These are phyloP conservation scores for Zopfia rhizophila DNA, from an alignment of 2,329 filamentous ascomycete genomes.

Conservation along the genomic window DNA sequence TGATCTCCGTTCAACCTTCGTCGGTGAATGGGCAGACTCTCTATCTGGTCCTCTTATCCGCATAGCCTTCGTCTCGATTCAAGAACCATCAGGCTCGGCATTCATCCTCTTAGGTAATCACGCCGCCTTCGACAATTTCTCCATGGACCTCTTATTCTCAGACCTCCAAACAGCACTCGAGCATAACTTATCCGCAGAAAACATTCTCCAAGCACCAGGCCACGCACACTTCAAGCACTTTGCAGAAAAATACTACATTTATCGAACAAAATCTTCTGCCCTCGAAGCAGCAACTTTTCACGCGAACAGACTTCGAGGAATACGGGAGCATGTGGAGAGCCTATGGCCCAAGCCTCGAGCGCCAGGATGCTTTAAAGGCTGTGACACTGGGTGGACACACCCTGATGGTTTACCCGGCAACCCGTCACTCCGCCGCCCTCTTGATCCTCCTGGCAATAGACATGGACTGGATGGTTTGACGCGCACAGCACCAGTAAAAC, in stretches of 20 bases:
- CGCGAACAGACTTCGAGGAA: constrained; percentile 2
- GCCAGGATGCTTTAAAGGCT: too few relatives aligned
- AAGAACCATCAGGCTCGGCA: neutral
- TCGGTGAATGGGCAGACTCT: constrained; percentile 1
- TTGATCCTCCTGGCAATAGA: too few relatives aligned
- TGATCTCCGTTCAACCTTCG: neutral
- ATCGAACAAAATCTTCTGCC: neutral
- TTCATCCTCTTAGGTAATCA: constrained; percentile 9
- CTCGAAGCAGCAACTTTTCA: constrained; percentile 6
- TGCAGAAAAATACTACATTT: constrained; percentile 2
- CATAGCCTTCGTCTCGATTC: constrained; percentile 1
- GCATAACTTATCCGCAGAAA: neutral
- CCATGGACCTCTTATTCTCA: neutral
- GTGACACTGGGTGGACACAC: too few relatives aligned
- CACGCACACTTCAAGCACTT: constrained; percentile 3
- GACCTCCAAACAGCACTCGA: constrained; percentile 4
- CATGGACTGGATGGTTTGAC: too few relatives aligned
- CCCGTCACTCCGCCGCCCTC: too few relatives aligned
- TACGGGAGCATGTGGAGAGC: too few relatives aligned
- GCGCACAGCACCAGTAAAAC: too few relatives aligned
- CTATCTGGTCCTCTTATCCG: constrained; percentile 3
- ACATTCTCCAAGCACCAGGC: constrained; percentile 2
- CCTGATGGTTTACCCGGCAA: too few relatives aligned
- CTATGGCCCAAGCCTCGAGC: too few relatives aligned
- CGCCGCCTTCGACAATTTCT: constrained; percentile 7